phyloP scores from a whole-genome alignment of 2,329 filamentous ascomycete species.

The Monosporascus cannonballus region DNA sequence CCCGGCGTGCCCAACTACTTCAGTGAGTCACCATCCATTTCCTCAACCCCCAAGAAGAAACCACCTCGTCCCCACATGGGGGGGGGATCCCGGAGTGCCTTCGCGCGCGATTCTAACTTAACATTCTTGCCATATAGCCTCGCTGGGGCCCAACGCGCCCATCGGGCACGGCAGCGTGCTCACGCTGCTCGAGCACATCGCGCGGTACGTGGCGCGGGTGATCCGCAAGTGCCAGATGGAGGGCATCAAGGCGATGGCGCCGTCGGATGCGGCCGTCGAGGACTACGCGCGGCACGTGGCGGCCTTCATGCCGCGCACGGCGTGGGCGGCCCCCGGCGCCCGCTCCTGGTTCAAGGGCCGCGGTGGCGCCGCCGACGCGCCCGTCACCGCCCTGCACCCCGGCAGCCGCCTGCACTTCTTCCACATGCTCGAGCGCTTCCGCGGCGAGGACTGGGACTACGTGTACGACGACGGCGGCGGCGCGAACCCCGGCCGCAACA shows the following conservation, averaged over 20 bases:
- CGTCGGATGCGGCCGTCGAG: slow-evolving; percentile 39
- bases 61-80: neutral
- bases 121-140: slow-evolving; percentile 26
- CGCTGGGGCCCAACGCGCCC: slow-evolving; percentile 46
- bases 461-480: slow-evolving; percentile 29
- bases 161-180: slow-evolving; percentile 46
- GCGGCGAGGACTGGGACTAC: slow-evolving; percentile 49
- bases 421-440: slow-evolving; percentile 43
- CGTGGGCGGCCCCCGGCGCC: slow-evolving; percentile 38
- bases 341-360: slow-evolving; percentile 48
- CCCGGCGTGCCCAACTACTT: slow-evolving; percentile 50
- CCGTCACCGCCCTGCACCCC: slow-evolving; percentile 44
- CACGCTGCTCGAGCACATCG: slow-evolving; percentile 45
- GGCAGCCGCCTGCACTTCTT: slow-evolving; percentile 47
- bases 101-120: neutral
- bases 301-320: slow-evolving; percentile 47
- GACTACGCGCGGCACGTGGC: slow-evolving; percentile 45
- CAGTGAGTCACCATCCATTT: slow-evolving; percentile 28
- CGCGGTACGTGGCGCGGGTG: slow-evolving; percentile 42
- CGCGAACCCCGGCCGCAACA: slow-evolving; percentile 26
- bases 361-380: slow-evolving; percentile 33
- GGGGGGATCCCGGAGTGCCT: too few relatives aligned
- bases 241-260: slow-evolving; percentile 39
- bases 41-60: neutral
- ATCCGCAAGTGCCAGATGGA: slow-evolving; percentile 46